Evolutionary conservation across 2,329 filamentous ascomycete species (phyloP), one percentile per base, ranked within the genome.

Genomic region (Diaporthe australafricana): DNA sequence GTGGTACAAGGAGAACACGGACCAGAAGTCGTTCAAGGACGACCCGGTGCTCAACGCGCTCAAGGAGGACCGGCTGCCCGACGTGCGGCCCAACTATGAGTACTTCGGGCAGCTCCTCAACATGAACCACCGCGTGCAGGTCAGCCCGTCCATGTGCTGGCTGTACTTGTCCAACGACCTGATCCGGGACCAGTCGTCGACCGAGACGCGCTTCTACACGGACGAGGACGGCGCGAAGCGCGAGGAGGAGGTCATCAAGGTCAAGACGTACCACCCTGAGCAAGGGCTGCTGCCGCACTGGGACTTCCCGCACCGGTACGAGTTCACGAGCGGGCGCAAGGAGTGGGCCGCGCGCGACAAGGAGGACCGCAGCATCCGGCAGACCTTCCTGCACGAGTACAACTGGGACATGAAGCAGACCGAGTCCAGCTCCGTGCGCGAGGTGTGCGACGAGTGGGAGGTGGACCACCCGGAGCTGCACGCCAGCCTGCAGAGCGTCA

Each of bases 21-120:
- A 85, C 77, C 84, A 80, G n/a, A 82, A 83, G 70, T 91, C 89
- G 9, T 90, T 92, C 83, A 91, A 91, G 81, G 87, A 89, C 71
- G 90, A 92, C 79, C 85, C 89, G 4, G 88, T 91, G n/a, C 82
- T 92, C 73, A 87, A 86, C 70, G 90, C 90, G 11, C 84, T 92
- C 42, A 86, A 89, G 11, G 86, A 91, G 76, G 85, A 85, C 27
- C 83, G 86, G 35, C 83, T 90, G 48, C 88, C 89, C 1, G 86
- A 88, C 35, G 88, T 90, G 76, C 85, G 86, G 75, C 88, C 88
- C 60, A 90, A 90, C 80, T 91, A 90, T 75, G 87, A 89, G 71
- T 90, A 91, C 80, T 90, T 90, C 76, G 84, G 85, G 14, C 85
- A 87, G 77, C 86, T 90, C 5, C 80, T 91, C 22, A 84, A 83